Conservation (phyloP, 2,329 filamentous ascomycete species). For the Neonectria ditissima region DNA sequence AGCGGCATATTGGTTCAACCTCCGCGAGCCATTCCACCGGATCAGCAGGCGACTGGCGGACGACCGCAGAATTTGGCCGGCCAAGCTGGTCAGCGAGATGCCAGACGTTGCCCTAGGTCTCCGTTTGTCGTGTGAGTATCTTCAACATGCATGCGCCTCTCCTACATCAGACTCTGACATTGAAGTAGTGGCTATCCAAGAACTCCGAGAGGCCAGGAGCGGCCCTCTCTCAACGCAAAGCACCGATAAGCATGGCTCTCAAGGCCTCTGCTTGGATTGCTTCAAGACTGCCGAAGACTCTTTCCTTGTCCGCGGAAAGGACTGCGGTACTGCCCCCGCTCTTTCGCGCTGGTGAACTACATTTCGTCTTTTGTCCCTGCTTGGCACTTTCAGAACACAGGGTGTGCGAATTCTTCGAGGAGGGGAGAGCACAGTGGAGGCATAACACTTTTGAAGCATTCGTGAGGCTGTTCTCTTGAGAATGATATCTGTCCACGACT, state of each 20-base stretch:
- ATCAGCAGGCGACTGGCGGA: not conserved
- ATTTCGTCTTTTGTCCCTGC: not conserved
- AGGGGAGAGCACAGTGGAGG: too few species aligned
- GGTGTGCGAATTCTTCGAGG: too few species aligned
- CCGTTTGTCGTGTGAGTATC: not conserved
- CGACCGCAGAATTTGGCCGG: not conserved
- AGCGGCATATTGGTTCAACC: not conserved
- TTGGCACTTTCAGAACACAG: too few species aligned
- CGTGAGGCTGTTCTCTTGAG: too few species aligned
- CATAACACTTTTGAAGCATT: too few species aligned
- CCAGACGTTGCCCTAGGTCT: not conserved
- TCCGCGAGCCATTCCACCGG: not conserved
- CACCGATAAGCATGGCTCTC: too few species aligned
- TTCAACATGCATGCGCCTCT: not conserved
- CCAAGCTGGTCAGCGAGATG: not conserved
- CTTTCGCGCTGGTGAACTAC: not conserved
- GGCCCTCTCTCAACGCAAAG: too few species aligned
- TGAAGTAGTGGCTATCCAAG: not conserved
- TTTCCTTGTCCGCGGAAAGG: not conserved
- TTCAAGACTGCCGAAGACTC: not conserved
- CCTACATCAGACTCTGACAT: not conserved
- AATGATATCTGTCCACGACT: too few species aligned
- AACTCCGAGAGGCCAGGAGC: not conserved
- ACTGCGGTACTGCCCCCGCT: not conserved
- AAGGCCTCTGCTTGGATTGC: not conserved